Base-by-base conservation (phyloP, 2,329 filamentous ascomycete species). In the Cladosporium sp. region DNA sequence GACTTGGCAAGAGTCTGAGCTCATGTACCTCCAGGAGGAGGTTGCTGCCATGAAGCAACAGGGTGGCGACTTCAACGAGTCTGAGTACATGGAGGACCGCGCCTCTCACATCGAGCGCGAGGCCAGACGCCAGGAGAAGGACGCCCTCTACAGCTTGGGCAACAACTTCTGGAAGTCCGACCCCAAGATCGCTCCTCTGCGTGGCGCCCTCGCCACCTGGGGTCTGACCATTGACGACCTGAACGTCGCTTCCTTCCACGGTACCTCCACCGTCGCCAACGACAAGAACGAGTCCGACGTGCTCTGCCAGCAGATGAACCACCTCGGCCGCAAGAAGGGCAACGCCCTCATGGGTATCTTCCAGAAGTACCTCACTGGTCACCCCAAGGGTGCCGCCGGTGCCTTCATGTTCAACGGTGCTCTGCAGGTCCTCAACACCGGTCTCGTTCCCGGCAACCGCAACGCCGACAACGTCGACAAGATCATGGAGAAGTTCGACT, bases 331-430 rank as follows among this genome's bases (percentile, higher is more conserved):
- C 68, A 88, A 87, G 77, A 97, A 97, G 86, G 94, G 95, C 70
- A 99, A 99, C 70, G 92, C 94, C 32, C 81, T 99, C 13, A 78
- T 97, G 64, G 94, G 92, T 80, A 92, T 99, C 73, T 99, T 97
- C 89, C 94, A 99, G 78, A 99, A 99, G 78, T 97, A 95, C 75
- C 86, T 99, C 61, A 99, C 95, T 56, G 94, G 94, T 75, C 94
- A 99, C 74, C 94, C 94, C 70, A 99, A 99, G 86, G 94, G 94
- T 87, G 93, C 94, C 69, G 94, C 94, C 60, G 94, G 94, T 80
- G 94, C 93, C 49, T 99, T 94, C 92, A 99, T 99, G 94, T 87
- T 99, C 83, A 99, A 99, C 80, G 94, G 94, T 64, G 94, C 90
- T 74, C 80, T 99, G 73, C 94, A 99, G 75, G 91, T 97, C 45